phyloP scores from a whole-genome alignment of 108 stramenopile genomes.

The Epithemia pelagica region DNA sequence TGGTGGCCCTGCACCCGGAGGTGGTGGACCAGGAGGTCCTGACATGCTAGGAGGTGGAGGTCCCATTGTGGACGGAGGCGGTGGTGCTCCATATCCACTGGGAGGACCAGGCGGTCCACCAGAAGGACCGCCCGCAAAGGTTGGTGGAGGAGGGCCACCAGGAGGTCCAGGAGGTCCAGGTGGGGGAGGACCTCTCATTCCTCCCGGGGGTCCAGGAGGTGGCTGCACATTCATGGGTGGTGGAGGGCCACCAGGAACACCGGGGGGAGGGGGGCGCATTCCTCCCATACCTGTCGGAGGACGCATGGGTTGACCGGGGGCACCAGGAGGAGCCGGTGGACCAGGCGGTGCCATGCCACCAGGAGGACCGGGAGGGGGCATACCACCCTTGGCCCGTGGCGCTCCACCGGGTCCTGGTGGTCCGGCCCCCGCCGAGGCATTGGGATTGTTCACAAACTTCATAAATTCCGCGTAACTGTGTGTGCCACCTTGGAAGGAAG shows the following conservation, averaged over 20 bases:
- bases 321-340: conserved; percentile 26
- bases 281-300: conserved; percentile 6
- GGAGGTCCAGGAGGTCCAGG: neutral
- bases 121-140: conserved; percentile 8
- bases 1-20: conserved; percentile 3
- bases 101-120: conserved; percentile 11
- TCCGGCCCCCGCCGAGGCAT: conserved; percentile 21
- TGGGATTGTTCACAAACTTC: conserved; percentile 46
- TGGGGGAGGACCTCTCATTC: conserved; percentile 2
- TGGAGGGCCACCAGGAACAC: conserved; percentile 7
- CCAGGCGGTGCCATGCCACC: conserved; percentile 17
- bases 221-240: conserved; percentile 8
- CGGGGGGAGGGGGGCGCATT: conserved; percentile 8
- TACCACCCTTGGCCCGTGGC: conserved; percentile 5
- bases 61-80: conserved; percentile 34
- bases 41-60: too few relatives aligned
- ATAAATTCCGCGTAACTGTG: conserved; percentile 89
- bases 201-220: conserved; percentile 13
- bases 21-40: conserved; percentile 10
- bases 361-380: conserved; percentile 9
- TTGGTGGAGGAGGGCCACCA: conserved; percentile 6
- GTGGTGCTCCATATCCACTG: conserved; percentile 29
- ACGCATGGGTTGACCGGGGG: conserved; percentile 22
- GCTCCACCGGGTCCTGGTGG: conserved; percentile 12
- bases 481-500: conserved; percentile 89